Evolutionary conservation across 345 rosid species (phyloP), one percentile per base, ranked within the genome.

Genomic region (Ailanthus altissimus): DNA sequence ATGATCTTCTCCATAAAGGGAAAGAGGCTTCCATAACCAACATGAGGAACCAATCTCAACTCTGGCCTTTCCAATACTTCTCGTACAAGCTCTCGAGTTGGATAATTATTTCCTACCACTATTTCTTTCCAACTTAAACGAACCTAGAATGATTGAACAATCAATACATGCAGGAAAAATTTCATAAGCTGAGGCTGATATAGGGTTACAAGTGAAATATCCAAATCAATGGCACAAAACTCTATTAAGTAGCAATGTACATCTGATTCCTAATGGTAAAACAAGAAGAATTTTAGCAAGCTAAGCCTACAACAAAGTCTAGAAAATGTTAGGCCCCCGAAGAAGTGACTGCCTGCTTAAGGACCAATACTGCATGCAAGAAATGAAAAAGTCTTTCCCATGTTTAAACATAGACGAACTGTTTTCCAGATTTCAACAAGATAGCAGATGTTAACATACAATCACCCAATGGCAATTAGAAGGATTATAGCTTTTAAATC

Each of bases 11-110:
- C 78, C 77, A 96, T 96, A 83, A 96, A 96, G 10, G 98, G 99
- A 76, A 96, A 93, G 82, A 96, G 91, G 91, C 97, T 92, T 81
- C 89, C 97, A 67, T 92, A 93, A 63, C 99, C 99, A 40, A 96
- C 79, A 74, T 96, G 97, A 80, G 97, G 97, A 85, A 92, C 97
- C 66, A 92, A 81, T 84, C 91, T 90, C 86, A 82, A 79, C 73
- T 84, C 85, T 20, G 98, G 97, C 73, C 26, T 82, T 81, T 81
- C 97, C 54, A 85, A 54, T 25, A 90, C 97, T 77, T 96, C 97
- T 78, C 94, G 90, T 43, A 93, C 90, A 74, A 96, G 88, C 86
- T 93, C 93, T 66, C 88, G 81, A 21, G 82, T 80, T n/a, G 76
- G 76, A 76, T 82, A 56, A 62, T 83, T 80, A 80, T 87, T 90